These are phyloP conservation scores for Thymus mandschuricus DNA, from an alignment of 257 asterid species.

Conservation along the genomic window DNA sequence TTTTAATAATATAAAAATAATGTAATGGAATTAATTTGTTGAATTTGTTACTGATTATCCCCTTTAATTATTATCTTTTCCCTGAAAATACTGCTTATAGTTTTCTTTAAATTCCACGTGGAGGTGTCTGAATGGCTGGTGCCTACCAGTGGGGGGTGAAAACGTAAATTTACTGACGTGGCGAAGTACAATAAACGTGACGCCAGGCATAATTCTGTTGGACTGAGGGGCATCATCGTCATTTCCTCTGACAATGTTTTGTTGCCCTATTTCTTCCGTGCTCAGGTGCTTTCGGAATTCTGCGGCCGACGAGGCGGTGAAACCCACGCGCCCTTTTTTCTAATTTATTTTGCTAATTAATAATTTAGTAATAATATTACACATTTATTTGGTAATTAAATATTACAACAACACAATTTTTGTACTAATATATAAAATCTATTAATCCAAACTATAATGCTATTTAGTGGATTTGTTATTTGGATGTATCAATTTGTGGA, in stretches of 20 bases:
- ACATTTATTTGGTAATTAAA: background rate
- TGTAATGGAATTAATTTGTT: background rate
- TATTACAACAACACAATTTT: background rate
- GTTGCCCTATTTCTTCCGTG: background rate
- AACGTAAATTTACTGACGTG: constrained; percentile 6
- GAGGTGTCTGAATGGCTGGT: constrained; percentile 7
- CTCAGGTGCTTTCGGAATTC: background rate
- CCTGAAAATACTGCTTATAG: background rate
- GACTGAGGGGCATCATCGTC: constrained; percentile 21
- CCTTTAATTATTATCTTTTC: background rate
- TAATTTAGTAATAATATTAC: no score
- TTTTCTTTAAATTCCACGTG: background rate
- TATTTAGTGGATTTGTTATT: no score
- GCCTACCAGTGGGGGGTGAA: constrained; percentile 4
- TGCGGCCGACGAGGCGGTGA: background rate
- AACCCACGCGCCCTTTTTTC: constrained; percentile 9
- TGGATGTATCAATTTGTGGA: no score
- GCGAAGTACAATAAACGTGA: constrained; percentile 29
- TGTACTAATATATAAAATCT: no score
- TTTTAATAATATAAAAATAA: no score
- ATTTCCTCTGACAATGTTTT: constrained; percentile 22
- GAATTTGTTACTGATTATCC: background rate
- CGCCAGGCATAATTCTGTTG: constrained; percentile 18
- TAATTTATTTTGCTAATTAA: background rate
- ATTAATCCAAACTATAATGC: no score